A percentile compares a stretch with the other conserved stretches of the same genome.
phyloP scores from a whole-genome alignment of 2,329 filamentous ascomycete species.

The Cryphonectria japonica region DNA sequence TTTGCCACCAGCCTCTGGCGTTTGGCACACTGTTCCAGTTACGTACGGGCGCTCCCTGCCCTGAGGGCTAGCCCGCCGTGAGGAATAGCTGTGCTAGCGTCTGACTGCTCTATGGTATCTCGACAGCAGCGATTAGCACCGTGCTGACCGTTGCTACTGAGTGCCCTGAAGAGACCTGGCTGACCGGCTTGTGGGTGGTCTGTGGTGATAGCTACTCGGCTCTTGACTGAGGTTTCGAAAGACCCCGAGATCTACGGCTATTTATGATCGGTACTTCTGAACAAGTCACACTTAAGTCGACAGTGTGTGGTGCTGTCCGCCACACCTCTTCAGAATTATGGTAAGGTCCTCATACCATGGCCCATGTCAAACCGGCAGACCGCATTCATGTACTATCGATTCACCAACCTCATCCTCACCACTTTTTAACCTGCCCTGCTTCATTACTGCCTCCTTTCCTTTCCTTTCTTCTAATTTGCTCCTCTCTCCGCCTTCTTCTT shows the following conservation, averaged over 20 bases:
- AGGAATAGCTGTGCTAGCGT: slow-evolving; percentile 20
- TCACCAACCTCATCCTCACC: slow-evolving; percentile 25
- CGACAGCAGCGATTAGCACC: slow-evolving; percentile 15
- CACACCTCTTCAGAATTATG: slow-evolving; percentile 50
- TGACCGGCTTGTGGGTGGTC: slow-evolving; percentile 21
- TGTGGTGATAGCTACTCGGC: slow-evolving; percentile 22
- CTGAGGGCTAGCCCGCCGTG: slow-evolving; percentile 22
- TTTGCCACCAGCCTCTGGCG: slow-evolving; percentile 17
- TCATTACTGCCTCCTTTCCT: not conserved
- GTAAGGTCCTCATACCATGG: slow-evolving; percentile 48
- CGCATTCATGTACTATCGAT: slow-evolving; percentile 52
- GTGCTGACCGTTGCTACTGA: slow-evolving; percentile 30
- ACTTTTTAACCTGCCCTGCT: slow-evolving; percentile 33
- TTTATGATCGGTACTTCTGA: slow-evolving; percentile 28
- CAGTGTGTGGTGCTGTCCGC: slow-evolving; percentile 41
- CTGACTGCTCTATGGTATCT: slow-evolving; percentile 17
- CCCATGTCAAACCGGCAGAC: slow-evolving; percentile 45
- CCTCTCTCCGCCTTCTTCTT: not conserved
- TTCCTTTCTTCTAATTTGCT: not conserved
- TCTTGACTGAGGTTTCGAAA: slow-evolving; percentile 22
- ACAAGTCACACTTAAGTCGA: slow-evolving; percentile 34
- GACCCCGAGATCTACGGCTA: slow-evolving; percentile 19
- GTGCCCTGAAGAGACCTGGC: slow-evolving; percentile 20
- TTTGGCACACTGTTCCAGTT: slow-evolving; percentile 21
- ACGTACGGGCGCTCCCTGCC: slow-evolving; percentile 17